Percentiles rank a stretch among this genome's conserved stretches.
phyloP scores from a whole-genome alignment of 352 stramenopile species.

The Phytopythium helicoides region DNA sequence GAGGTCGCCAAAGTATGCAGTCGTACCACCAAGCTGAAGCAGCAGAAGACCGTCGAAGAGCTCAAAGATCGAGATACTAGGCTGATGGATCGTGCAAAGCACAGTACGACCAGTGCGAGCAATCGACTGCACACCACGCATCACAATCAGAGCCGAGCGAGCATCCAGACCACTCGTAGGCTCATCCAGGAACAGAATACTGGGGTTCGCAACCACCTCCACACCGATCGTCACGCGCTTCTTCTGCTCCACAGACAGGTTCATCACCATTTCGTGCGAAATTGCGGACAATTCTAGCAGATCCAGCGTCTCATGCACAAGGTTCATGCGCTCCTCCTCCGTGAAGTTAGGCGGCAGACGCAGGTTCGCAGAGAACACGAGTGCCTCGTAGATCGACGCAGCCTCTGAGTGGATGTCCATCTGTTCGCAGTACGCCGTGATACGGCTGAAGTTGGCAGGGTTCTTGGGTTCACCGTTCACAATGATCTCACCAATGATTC shows the following conservation, averaged over 20 bases:
- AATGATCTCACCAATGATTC: no score
- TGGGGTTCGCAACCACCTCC: constrained; percentile 92
- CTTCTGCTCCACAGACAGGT: constrained; percentile 87
- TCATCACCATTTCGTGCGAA: constrained; percentile 36
- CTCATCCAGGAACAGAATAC: constrained; percentile 94
- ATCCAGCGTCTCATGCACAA: constrained; percentile 55
- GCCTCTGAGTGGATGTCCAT: no score
- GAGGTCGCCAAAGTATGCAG: constrained; percentile 78
- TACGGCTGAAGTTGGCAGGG: no score
- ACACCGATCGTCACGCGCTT: constrained; percentile 94
- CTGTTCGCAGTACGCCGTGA: no score
- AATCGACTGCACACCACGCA: constrained; percentile 82
- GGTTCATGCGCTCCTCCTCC: constrained; percentile 25
- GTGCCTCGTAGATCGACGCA: constrained; percentile 85
- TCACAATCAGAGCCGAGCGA: constrained; percentile 84
- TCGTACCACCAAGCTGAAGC: constrained; percentile 60
- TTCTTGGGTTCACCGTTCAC: no score
- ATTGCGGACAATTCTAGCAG: constrained; percentile 53
- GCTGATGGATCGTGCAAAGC: constrained; percentile 60
- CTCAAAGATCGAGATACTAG: constrained; percentile 89
- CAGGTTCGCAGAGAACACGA: constrained; percentile 90
- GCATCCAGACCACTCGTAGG: constrained; percentile 89
- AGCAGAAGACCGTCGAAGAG: constrained; percentile 91
- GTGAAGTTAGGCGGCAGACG: constrained; percentile 60
- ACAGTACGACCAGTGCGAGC: constrained; percentile 83